A percentile compares a stretch with the other conserved stretches of the same genome.
Conservation (phyloP, 768 basidiomycete genomes). For the Trametes punicea region DNA sequence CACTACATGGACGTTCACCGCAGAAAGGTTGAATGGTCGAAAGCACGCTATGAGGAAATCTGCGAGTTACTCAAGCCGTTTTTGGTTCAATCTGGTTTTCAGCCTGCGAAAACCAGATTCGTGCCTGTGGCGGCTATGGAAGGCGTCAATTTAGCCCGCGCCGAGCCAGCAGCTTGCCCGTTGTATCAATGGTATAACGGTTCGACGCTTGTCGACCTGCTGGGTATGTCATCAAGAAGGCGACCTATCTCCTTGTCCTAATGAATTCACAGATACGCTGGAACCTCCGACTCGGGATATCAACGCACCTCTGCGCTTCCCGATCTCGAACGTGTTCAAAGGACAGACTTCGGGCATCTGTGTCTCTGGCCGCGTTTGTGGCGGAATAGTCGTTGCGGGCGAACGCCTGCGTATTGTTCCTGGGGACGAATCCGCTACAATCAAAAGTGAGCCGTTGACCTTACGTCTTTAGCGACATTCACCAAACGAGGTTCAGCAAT, state of each 20-base stretch:
- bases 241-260: neutral
- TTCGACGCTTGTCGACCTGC: constrained; percentile 74
- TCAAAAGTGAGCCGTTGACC: constrained; percentile 50
- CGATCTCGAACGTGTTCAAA: constrained; percentile 94
- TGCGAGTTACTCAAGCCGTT: constrained; percentile 71
- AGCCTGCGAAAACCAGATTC: constrained; percentile 72
- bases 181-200: constrained; percentile 81
- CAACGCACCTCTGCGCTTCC: constrained; percentile 73
- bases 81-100: constrained; percentile 85
- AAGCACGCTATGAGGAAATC: constrained; percentile 84
- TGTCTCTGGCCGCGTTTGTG: constrained; percentile 79
- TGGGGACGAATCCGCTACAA: constrained; percentile 84
- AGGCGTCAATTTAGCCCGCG: constrained; percentile 74
- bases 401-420: constrained; percentile 85
- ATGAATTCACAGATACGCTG: constrained; percentile 54
- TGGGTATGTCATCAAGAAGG: constrained; percentile 52
- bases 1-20: neutral
- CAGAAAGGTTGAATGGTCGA: constrained; percentile 80
- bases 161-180: constrained; percentile 42
- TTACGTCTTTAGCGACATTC: neutral
- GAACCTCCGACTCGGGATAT: constrained; percentile 82
- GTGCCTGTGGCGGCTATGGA: constrained; percentile 88
- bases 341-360: constrained; percentile 75
- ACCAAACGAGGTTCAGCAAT: constrained; percentile 53
- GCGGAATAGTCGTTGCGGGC: constrained; percentile 89